phyloP scores from a whole-genome alignment of 306 rosid genomes.

The Rosa persica region DNA sequence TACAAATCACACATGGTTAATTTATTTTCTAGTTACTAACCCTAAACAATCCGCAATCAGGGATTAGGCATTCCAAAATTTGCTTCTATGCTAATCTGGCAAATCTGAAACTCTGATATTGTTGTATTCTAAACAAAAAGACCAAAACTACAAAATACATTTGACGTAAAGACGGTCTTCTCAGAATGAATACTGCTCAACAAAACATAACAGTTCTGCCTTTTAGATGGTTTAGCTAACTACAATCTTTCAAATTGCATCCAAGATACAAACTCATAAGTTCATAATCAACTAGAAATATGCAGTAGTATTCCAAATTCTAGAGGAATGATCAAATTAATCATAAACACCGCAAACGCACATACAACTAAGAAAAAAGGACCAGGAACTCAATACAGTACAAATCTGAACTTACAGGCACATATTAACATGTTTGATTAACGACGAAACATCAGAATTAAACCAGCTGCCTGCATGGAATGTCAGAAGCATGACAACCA shows the following conservation, averaged over 20 bases:
- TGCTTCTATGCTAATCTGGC: neutral
- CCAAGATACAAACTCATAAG: neutral
- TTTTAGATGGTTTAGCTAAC: neutral
- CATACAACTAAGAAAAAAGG: neutral
- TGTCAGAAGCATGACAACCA: slow-evolving; percentile 20
- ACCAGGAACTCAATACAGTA: slow-evolving; percentile 5
- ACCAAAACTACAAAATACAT: neutral
- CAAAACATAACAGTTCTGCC: neutral
- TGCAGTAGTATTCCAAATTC: neutral
- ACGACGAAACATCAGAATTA: slow-evolving; percentile 28
- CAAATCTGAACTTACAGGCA: slow-evolving; percentile 25
- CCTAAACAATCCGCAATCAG: slow-evolving; percentile 14
- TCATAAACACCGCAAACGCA: neutral
- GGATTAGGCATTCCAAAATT: neutral
- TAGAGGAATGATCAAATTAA: neutral
- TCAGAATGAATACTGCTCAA: neutral
- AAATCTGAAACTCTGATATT: neutral
- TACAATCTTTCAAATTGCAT: neutral
- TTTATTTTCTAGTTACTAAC: slow-evolving; percentile 10
- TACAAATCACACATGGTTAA: slow-evolving; percentile 1
- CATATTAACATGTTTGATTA: slow-evolving; percentile 23
- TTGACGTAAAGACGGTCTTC: neutral
- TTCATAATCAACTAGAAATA: neutral
- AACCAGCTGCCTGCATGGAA: slow-evolving; percentile 33
- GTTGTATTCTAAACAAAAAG: neutral